Conservation (phyloP, 192 early-diverging fungal genomes). For the Mortierella claussenii region DNA sequence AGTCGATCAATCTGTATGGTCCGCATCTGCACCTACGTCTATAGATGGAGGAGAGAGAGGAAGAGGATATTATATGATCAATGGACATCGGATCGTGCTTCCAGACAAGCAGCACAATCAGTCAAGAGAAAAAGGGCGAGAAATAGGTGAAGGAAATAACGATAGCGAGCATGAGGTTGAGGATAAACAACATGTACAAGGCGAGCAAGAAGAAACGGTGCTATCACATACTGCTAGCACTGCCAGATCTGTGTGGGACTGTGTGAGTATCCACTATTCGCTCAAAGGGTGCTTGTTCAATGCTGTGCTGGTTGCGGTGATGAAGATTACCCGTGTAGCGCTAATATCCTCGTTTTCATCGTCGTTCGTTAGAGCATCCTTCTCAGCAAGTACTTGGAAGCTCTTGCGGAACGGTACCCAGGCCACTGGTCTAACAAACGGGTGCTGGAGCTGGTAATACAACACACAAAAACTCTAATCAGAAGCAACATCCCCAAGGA, state of each 20-base stretch:
- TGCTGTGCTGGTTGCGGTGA: no score
- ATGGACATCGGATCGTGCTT: conserved; percentile 28
- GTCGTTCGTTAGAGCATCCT: conserved; percentile 35
- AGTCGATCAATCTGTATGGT: background rate
- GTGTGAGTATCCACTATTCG: conserved; percentile 14
- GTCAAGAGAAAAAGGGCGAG: background rate
- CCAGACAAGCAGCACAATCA: conserved; percentile 7
- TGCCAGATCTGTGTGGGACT: conserved; percentile 42
- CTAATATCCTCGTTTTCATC: no score
- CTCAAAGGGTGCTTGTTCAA: no score
- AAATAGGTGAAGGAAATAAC: background rate
- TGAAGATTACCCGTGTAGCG: no score
- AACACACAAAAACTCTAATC: no score
- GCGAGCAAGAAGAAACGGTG: background rate
- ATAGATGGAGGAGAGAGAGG: no score
- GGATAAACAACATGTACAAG: background rate
- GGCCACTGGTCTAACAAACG: conserved; percentile 24
- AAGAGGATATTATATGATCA: conserved; percentile 18
- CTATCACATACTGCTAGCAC: conserved; percentile 45
- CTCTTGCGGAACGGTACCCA: conserved; percentile 7
- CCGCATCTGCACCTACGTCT: background rate
- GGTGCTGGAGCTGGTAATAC: conserved; percentile 44
- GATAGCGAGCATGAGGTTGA: background rate
- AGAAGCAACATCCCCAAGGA: no score
- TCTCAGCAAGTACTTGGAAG: conserved; percentile 46